Base-by-base conservation (phyloP, 78 protist genomes). In the Speleostelium caveatum region DNA sequence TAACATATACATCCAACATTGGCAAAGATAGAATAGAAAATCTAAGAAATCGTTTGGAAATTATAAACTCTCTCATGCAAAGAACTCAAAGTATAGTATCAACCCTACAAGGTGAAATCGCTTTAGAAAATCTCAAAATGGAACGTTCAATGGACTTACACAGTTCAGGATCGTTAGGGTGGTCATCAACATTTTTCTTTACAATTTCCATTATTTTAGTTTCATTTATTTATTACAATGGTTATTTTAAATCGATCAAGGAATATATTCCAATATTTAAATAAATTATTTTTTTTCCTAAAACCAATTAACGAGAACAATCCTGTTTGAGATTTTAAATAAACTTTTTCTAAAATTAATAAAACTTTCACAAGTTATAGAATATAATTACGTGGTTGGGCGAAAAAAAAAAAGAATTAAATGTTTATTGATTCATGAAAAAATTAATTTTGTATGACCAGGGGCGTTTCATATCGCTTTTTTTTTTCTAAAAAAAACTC, bases 51-150 rank as follows among this genome's bases (percentile, higher is more conserved):
- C 26, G 68, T 38, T 32, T 83, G 26, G 91, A 83, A 10, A 68
- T 59, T 7, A 79, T 79, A 53, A 36, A 59, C 5, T 19, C 71
- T 10, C 41, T 83, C 4, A 8, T 83, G 0, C 55, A 56, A 32
- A 53, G 79, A 58, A 63, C 91, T 33, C 91, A 83, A 60, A 83
- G 91, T 42, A 35, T 83, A 32, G 55, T 83, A 2, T 67, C 77
- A 26, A 32, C 68, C 6, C 38, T 83, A 0, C 77, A 83, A 42
- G 91, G 78, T 35, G 91, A 83, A 59, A 58, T 83, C 24, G 33
- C 91, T 8, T 36, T 83, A 10, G 91, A 83, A 38, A 75, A 59
- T 30, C 19, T 83, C n/a, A 83, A 83, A 69, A 3, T 41, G 24
- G 53, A 45, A n/a, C n/a, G n/a, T 45, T 14, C 6, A 45, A 45